These are phyloP conservation scores for Gamsiella multidivaricata DNA, from an alignment of 192 early-diverging fungal species.

Conservation along the genomic window DNA sequence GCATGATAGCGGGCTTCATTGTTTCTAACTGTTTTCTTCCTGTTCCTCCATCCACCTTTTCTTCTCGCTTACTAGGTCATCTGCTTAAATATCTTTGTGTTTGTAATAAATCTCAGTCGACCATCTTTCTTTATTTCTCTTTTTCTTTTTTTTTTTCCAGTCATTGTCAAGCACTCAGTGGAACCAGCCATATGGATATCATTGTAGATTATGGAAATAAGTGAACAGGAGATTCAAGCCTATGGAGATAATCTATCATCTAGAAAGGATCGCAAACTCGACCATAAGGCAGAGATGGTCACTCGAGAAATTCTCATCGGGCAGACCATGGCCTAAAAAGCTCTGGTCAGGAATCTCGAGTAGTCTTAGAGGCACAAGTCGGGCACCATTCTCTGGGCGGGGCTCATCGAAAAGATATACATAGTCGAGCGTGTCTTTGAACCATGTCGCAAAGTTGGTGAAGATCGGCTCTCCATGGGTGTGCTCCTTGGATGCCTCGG, in stretches of 20 bases:
- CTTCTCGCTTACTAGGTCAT: conserved; percentile 23
- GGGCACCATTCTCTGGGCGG: conserved; percentile 19
- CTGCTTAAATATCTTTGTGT: conserved; percentile 35
- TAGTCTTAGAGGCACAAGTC: conserved; percentile 34
- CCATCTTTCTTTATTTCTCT: conserved; percentile 13
- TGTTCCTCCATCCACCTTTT: neutral
- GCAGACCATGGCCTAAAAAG: conserved; percentile 39
- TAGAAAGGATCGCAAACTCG: conserved; percentile 42
- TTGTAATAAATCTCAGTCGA: conserved; percentile 10
- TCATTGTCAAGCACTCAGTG: no score
- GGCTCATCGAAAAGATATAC: conserved; percentile 44
- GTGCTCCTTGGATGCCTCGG: conserved; percentile 2
- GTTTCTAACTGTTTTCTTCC: neutral
- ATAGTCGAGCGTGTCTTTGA: conserved; percentile 52
- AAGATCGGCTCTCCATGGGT: conserved; percentile 41
- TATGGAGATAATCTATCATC: conserved; percentile 1
- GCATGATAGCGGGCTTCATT: neutral
- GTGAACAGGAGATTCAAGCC: no score
- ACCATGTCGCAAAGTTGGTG: conserved; percentile 53
- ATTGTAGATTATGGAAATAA: neutral
- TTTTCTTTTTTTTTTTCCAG: no score
- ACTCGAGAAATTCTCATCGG: conserved; percentile 50
- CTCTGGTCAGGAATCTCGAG: conserved; percentile 44
- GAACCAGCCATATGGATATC: no score
- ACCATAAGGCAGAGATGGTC: conserved; percentile 49